Percentiles rank a stretch among this genome's conserved stretches.
Conservation (phyloP, 108 stramenopile species). For the Craspedostauros australis region DNA sequence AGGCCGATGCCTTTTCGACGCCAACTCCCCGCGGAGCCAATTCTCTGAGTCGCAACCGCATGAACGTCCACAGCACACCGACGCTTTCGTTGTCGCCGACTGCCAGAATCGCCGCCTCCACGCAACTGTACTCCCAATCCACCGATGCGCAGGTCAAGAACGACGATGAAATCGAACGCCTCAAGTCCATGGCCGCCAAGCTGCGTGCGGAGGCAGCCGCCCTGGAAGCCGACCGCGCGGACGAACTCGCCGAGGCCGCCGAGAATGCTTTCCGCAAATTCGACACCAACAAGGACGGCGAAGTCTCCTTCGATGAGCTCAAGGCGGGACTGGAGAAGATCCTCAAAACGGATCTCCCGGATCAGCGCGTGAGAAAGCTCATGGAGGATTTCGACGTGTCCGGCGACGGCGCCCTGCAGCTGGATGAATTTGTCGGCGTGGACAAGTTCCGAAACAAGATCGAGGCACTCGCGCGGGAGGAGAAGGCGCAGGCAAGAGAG, state of each 20-base stretch:
- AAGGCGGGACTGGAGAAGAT: conserved; percentile 69
- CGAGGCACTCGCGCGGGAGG: conserved; percentile 66
- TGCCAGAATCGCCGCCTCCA: neutral
- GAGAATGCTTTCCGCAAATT: conserved; percentile 67
- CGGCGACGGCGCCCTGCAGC: conserved; percentile 72
- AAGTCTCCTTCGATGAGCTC: conserved; percentile 61
- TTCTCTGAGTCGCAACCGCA: too few species aligned
- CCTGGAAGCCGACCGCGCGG: conserved; percentile 71
- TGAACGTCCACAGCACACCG: neutral
- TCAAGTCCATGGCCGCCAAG: conserved; percentile 66
- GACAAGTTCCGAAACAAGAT: conserved; percentile 70
- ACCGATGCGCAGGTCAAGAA: neutral
- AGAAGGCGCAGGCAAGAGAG: conserved; percentile 55
- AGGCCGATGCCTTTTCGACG: too few species aligned
- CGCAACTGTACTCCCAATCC: too few species aligned
- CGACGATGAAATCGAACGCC: conserved; percentile 75
- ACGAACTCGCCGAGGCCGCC: conserved; percentile 64
- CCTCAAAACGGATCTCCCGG: conserved; percentile 71
- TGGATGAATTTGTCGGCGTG: conserved; percentile 66
- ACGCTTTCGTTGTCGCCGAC: neutral
- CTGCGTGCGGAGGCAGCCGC: conserved; percentile 72
- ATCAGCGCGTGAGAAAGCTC: conserved; percentile 56
- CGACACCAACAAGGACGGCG: conserved; percentile 75
- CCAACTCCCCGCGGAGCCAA: too few species aligned
- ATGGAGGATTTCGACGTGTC: conserved; percentile 71